phyloP scores from a whole-genome alignment of 768 basidiomycete species.

The Strobilomyces echinocephalus region DNA sequence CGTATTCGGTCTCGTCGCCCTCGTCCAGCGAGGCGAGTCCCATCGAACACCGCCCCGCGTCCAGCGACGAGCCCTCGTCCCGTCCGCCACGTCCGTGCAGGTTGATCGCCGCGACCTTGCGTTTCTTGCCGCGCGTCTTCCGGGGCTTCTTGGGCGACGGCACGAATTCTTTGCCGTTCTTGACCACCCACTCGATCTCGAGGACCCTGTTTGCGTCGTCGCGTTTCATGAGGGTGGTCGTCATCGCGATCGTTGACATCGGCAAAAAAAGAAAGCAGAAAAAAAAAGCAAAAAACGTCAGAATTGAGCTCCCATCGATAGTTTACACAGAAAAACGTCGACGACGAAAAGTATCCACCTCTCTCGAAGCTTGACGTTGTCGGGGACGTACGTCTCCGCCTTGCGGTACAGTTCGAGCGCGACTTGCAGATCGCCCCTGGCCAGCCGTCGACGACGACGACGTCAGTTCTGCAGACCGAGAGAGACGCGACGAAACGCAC shows the following conservation, averaged over 20 bases:
- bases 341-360: slow-evolving; percentile 78
- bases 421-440: slow-evolving; percentile 72
- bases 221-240: neutral
- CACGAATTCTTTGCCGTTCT: slow-evolving; percentile 54
- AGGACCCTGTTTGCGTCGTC: slow-evolving; percentile 50
- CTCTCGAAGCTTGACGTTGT: slow-evolving; percentile 80
- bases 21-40: slow-evolving; percentile 32
- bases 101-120: slow-evolving; percentile 25
- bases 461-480: neutral
- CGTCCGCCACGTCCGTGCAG: slow-evolving; percentile 1
- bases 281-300: slow-evolving; percentile 30
- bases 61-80: slow-evolving; percentile 14
- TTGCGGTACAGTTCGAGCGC: slow-evolving; percentile 81
- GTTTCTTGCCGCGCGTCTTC: slow-evolving; percentile 32
- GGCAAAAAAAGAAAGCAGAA: no score
- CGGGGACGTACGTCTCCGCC: slow-evolving; percentile 79
- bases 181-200: slow-evolving; percentile 76
- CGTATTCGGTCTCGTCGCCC: slow-evolving; percentile 36
- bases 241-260: neutral
- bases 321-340: slow-evolving; percentile 57
- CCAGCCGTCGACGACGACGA: neutral
- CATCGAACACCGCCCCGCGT: slow-evolving; percentile 13
- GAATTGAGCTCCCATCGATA: slow-evolving; percentile 37
- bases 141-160: slow-evolving; percentile 47
- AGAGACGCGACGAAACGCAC: slow-evolving; percentile 17